A percentile compares a stretch with the other conserved stretches of the same genome.
Conservation (phyloP, 805 yeast species). For the Kuraishia floccosa region DNA sequence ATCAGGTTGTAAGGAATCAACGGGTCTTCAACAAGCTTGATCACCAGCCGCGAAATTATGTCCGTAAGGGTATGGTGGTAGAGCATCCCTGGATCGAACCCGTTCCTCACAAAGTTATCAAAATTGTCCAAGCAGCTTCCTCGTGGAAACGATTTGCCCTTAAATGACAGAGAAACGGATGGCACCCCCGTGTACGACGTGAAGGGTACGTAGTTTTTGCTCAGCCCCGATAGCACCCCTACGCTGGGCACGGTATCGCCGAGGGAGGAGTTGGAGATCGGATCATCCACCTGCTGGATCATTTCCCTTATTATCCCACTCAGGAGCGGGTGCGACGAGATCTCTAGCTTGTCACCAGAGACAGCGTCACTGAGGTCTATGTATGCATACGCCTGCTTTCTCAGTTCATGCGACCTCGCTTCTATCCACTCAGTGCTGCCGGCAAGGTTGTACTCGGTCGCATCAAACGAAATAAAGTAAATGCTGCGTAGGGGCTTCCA, state of each 20-base stretch:
- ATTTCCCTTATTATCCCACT: conserved; percentile 33
- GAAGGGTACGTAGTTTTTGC: conserved; percentile 63
- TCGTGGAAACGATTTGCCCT: conserved; percentile 26
- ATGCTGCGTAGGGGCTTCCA: conserved; percentile 84
- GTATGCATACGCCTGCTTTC: conserved; percentile 53
- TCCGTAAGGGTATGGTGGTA: conserved; percentile 47
- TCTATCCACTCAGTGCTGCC: conserved; percentile 79
- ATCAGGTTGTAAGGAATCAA: conserved; percentile 57
- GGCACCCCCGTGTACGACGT: conserved; percentile 58
- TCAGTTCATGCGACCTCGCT: conserved; percentile 35
- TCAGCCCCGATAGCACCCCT: conserved; percentile 14
- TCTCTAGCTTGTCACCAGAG: conserved; percentile 36
- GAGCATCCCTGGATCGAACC: conserved; percentile 45
- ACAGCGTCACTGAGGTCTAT: conserved; percentile 65
- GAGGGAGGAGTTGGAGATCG: conserved; percentile 11
- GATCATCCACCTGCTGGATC: conserved; percentile 18
- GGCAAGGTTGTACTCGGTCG: conserved; percentile 65
- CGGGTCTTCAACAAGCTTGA: conserved; percentile 68
- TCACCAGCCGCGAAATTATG: conserved; percentile 35
- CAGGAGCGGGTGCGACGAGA: conserved; percentile 49
- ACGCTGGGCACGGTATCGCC: conserved; percentile 7
- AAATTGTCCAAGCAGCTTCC: conserved; percentile 52
- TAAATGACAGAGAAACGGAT: conserved; percentile 46
- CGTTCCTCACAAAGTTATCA: conserved; percentile 32
- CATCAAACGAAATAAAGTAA: conserved; percentile 79